Evolutionary conservation across 129 eudicot species (phyloP).

Genomic region (Flaveria trinervia): DNA sequence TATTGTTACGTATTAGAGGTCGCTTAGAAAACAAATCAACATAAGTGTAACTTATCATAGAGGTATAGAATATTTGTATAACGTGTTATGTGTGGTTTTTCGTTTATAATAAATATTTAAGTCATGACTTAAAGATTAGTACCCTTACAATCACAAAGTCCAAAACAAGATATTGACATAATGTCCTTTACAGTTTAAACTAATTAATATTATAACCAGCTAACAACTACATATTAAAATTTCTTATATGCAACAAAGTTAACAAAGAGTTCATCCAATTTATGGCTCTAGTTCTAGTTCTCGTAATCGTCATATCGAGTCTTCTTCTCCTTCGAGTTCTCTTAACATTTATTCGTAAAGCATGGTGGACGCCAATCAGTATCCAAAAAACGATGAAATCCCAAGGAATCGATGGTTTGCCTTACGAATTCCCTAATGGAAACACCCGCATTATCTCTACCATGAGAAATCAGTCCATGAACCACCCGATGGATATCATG

Average conservation of each 20-base stretch:
- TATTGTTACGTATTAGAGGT: too few species aligned
- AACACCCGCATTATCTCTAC: conserved; percentile 45
- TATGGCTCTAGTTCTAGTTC: conserved; percentile 38
- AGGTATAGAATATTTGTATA: too few species aligned
- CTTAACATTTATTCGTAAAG: conserved; percentile 36
- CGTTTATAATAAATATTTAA: too few species aligned
- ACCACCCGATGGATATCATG: conserved; percentile 48
- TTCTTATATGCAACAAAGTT: neutral
- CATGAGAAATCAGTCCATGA: conserved; percentile 56
- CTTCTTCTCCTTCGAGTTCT: conserved; percentile 33
- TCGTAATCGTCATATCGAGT: conserved; percentile 34
- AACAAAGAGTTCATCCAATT: neutral
- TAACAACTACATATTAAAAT: neutral
- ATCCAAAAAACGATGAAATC: conserved; percentile 41
- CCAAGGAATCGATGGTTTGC: conserved; percentile 59
- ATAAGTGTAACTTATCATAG: too few species aligned
- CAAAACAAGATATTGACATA: neutral
- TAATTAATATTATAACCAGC: neutral
- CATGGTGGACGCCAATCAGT: conserved; percentile 59
- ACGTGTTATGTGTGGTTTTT: too few species aligned
- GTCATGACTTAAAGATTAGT: too few species aligned
- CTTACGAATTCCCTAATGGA: conserved; percentile 63
- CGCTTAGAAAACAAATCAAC: too few species aligned
- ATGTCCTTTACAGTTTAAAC: neutral
- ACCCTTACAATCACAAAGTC: neutral